Base-by-base conservation (phyloP, 805 yeast genomes). In the Lipomyces kockii region DNA sequence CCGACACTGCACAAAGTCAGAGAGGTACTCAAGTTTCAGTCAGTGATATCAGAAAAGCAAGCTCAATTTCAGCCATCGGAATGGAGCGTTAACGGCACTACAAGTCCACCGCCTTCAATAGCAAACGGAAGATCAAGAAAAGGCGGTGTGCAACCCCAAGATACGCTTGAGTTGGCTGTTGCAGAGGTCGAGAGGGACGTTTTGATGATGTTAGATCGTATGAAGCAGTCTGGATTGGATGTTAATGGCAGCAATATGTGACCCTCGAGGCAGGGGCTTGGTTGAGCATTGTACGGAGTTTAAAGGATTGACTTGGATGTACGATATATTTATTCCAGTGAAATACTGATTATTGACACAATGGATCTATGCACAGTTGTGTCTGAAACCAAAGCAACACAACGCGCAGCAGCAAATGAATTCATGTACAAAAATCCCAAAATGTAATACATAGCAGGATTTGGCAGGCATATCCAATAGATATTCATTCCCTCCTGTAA, bases 151-250 rank as follows among this genome's bases (percentile, higher is more conserved):
- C 20, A 22, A 14, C 39, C 22, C 17, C 35, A 60, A 29, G 67
- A 64, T 43, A 61, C 49, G 51, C 52, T 60, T 27, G 67, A 60
- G 35, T 35, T 27, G 32, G 39, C 49, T 34, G 60, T 64, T n/a
- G 37, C 57, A 8, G 46, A 14, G 12, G 58, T 60, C 14, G 52
- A 60, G 63, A 32, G 27, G 22, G 58, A 60, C 9, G 67, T 55
- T 8, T 29, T 37, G 60, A 37, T 34, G 51, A 51, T 64, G 35
- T 34, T 64, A n/a, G 67, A 55, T 9, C 60, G 67, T 5, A 43
- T 64, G 61, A 25, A 52, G 27, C 56, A 60, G 37, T 63, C 67
- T 12, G 67, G 65, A 5, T 20, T 62, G 34, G 39, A 60, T n/a
- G 49, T 43, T 17, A n/a, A 43, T n/a, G 22, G 6, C 6, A n/a